These are phyloP conservation scores for Termitomyces titanicus DNA, from an alignment of 768 basidiomycete genomes.

Conservation along the genomic window DNA sequence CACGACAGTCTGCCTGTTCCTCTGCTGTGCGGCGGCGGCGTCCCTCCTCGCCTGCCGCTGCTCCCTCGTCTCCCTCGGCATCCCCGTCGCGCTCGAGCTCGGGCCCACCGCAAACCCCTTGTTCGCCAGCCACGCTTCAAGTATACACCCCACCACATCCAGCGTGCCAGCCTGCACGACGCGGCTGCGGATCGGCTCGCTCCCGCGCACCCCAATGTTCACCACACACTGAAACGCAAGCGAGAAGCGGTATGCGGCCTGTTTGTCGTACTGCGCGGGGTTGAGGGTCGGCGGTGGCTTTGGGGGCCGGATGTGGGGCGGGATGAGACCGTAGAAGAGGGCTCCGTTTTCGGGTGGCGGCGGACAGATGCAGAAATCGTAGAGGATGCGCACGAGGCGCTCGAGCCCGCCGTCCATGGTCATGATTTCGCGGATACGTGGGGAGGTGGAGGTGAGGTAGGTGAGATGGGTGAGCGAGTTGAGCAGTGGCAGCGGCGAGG, in stretches of 20 bases:
- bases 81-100: slow-evolving; percentile 69
- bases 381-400: slow-evolving; percentile 87
- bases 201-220: slow-evolving; percentile 96
- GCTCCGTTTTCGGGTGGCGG: slow-evolving; percentile 79
- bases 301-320: slow-evolving; percentile 54
- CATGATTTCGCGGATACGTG: slow-evolving; percentile 97
- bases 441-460: slow-evolving; percentile 95
- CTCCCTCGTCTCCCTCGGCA: slow-evolving; percentile 72
- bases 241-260: slow-evolving; percentile 84
- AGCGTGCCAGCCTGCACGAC: slow-evolving; percentile 95
- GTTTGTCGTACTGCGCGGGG: slow-evolving; percentile 70
- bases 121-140: slow-evolving; percentile 89
- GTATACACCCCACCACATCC: slow-evolving; percentile 89
- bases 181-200: slow-evolving; percentile 83
- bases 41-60: slow-evolving; percentile 62
- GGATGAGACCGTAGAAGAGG: slow-evolving; percentile 72
- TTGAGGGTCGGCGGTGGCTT: slow-evolving; percentile 60
- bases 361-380: slow-evolving; percentile 82
- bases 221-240: slow-evolving; percentile 96
- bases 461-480: slow-evolving; percentile 96
- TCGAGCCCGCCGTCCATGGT: slow-evolving; percentile 97
- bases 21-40: slow-evolving; percentile 40
- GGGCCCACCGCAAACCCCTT: slow-evolving; percentile 87
- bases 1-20: slow-evolving; percentile 24
- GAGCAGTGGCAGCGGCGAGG: slow-evolving; percentile 45